Conservation (phyloP, 2,329 filamentous ascomycete genomes). For the Ophiocordyceps camponoti-rufipedis region DNA sequence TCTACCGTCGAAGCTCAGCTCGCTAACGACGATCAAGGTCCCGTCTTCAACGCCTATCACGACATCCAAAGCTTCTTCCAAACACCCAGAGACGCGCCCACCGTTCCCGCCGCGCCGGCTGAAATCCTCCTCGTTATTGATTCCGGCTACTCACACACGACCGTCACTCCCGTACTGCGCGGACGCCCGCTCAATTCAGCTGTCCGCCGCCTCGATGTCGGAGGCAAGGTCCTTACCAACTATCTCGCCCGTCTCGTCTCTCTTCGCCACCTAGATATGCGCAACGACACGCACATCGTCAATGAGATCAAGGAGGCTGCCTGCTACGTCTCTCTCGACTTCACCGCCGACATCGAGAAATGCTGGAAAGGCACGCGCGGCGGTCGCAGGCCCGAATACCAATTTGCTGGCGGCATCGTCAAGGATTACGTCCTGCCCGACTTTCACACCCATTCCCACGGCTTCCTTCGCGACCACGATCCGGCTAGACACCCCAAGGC, state of each 20-base stretch:
- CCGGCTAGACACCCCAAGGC: conserved; percentile 38
- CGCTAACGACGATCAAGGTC: conserved; percentile 25
- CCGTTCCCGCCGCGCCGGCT: conserved; percentile 31
- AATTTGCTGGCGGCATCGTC: conserved; percentile 42
- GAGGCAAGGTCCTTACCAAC: conserved; percentile 86
- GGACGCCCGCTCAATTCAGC: conserved; percentile 67
- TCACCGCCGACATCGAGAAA: conserved; percentile 58
- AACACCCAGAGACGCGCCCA: conserved; percentile 30
- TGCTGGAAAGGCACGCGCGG: conserved; percentile 64
- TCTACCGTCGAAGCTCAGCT: not conserved
- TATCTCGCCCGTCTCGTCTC: conserved; percentile 81
- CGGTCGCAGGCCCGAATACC: conserved; percentile 30
- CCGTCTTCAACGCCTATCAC: conserved; percentile 66
- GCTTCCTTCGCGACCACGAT: conserved; percentile 63
- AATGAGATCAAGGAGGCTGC: conserved; percentile 90
- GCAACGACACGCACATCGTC: conserved; percentile 82
- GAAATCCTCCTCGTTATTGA: conserved; percentile 83
- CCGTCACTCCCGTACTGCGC: conserved; percentile 67
- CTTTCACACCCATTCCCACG: conserved; percentile 40
- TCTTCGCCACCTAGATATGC: conserved; percentile 84
- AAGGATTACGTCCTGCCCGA: conserved; percentile 90
- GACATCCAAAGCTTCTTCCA: conserved; percentile 54
- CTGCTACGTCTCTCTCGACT: conserved; percentile 68
- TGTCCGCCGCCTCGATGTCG: conserved; percentile 71
- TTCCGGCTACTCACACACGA: conserved; percentile 84